phyloP scores from a whole-genome alignment of 1,284 basidiomycete genomes.

The Marasmius sp. region DNA sequence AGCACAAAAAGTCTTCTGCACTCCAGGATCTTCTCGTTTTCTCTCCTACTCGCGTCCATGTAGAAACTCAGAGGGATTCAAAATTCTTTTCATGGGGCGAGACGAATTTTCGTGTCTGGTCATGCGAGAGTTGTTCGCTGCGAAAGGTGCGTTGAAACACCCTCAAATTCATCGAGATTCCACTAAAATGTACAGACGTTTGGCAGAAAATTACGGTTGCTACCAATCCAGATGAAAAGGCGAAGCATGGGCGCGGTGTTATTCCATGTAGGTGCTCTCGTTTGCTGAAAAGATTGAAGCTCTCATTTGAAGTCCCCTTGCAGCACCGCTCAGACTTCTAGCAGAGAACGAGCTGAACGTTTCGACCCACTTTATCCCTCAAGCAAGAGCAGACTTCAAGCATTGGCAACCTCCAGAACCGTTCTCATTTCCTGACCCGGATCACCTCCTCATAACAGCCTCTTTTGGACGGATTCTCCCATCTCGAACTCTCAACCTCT shows the following conservation, averaged over 20 bases:
- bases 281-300: neutral
- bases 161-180: conserved; percentile 7
- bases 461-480: conserved; percentile 93
- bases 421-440: conserved; percentile 38
- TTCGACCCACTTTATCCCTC: conserved; percentile 59
- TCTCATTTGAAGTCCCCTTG: neutral
- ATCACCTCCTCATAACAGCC: conserved; percentile 80
- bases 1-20: too few relatives aligned
- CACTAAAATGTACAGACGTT: conserved; percentile 44
- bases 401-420: conserved; percentile 56
- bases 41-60: too few relatives aligned
- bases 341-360: conserved; percentile 45
- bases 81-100: conserved; percentile 70
- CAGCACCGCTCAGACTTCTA: conserved; percentile 61
- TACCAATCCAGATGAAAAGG: conserved; percentile 59
- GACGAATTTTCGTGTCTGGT: conserved; percentile 72
- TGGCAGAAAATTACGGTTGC: conserved; percentile 59
- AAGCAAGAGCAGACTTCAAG: conserved; percentile 52
- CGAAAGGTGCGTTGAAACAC: conserved; percentile 38
- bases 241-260: conserved; percentile 38
- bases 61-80: conserved; percentile 28
- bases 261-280: neutral
- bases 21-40: too few relatives aligned
- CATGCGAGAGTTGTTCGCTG: conserved; percentile 49
- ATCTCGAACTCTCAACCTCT: conserved; percentile 60